phyloP scores from a whole-genome alignment of 2,329 filamentous ascomycete genomes.

The Aspergillus melleus region DNA sequence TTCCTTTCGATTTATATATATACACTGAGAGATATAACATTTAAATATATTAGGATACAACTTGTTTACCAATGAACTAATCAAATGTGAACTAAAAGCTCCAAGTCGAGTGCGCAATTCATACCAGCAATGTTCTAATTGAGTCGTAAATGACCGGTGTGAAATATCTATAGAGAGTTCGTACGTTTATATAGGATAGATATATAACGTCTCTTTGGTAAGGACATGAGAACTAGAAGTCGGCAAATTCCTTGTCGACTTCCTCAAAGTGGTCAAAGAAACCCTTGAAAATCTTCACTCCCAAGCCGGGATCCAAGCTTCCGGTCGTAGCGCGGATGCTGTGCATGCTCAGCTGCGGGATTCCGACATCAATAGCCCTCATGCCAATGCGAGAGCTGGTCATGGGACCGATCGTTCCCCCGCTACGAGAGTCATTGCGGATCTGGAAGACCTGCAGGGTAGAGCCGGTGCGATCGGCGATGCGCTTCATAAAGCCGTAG shows the following conservation, averaged over 20 bases:
- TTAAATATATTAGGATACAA: not conserved
- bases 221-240: conserved; percentile 26
- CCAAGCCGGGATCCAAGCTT: conserved; percentile 79
- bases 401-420: conserved; percentile 94
- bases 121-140: not conserved
- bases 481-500: conserved; percentile 73
- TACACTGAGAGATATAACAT: not conserved
- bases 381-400: conserved; percentile 79
- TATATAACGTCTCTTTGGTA: not conserved
- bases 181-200: not conserved
- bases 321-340: conserved; percentile 87
- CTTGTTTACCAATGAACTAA: not conserved
- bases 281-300: conserved; percentile 83
- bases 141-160: not conserved
- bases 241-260: conserved; percentile 75
- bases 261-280: conserved; percentile 85
- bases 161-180: not conserved
- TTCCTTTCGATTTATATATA: not conserved
- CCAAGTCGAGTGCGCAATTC: not conserved
- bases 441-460: conserved; percentile 90
- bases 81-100: not conserved
- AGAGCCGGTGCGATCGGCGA: conserved; percentile 71
- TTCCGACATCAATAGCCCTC: conserved; percentile 79
- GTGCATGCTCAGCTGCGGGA: conserved; percentile 94
- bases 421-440: conserved; percentile 82